Evolutionary conservation across 2,329 filamentous ascomycete genomes (phyloP).

Genomic region (Berkeleyomyces basicola): DNA sequence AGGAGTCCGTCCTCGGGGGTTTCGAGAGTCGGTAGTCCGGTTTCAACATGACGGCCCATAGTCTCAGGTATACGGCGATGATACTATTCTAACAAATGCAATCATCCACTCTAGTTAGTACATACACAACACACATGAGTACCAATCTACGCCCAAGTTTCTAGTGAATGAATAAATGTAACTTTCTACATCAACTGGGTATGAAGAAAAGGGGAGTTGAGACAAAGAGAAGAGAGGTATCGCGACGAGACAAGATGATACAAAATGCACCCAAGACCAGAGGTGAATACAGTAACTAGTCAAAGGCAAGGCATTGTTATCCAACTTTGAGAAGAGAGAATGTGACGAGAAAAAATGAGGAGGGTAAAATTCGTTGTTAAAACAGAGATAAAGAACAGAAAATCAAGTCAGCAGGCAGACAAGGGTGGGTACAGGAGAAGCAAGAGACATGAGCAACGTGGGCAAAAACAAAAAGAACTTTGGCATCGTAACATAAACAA

Average conservation of each 20-base stretch:
- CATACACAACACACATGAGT: neutral
- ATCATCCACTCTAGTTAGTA: neutral
- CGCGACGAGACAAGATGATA: neutral
- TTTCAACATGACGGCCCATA: too few relatives aligned
- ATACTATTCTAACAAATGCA: neutral
- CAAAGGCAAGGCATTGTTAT: neutral
- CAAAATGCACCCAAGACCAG: neutral
- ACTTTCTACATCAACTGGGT: neutral
- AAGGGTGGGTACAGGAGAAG: neutral
- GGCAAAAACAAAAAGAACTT: neutral
- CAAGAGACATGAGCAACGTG: neutral
- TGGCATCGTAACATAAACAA: slow-evolving; percentile 1
- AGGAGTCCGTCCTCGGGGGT: too few relatives aligned
- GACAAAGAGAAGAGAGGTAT: neutral
- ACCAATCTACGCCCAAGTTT: neutral
- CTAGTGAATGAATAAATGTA: neutral
- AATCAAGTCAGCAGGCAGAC: slow-evolving; percentile 1
- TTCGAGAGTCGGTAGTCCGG: too few relatives aligned
- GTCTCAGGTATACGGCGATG: too few relatives aligned
- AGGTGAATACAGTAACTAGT: neutral
- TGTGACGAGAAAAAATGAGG: neutral
- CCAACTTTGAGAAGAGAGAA: neutral
- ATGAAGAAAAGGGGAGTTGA: neutral
- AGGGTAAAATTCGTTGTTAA: neutral
- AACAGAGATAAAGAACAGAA: slow-evolving; percentile 4